These are phyloP conservation scores for Puccinia novopanici DNA, from an alignment of 1,284 basidiomycete genomes.

Conservation along the genomic window DNA sequence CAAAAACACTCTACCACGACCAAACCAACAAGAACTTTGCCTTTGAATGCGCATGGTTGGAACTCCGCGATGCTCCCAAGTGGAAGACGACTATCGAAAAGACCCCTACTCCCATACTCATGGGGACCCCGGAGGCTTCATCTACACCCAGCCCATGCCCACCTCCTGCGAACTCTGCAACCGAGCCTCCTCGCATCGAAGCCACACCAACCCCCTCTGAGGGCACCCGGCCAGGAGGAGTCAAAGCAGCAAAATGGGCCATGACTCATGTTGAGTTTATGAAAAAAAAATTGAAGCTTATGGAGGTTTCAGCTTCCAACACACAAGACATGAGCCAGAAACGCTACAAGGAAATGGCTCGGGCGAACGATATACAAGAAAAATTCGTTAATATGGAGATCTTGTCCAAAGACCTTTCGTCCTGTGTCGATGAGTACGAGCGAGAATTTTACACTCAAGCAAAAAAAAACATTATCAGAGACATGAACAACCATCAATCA, in stretches of 20 bases:
- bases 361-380: background rate
- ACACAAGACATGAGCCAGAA: background rate
- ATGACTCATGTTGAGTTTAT: background rate
- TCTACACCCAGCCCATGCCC: background rate
- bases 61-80: no score
- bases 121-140: background rate
- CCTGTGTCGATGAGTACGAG: background rate
- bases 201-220: background rate
- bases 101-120: background rate
- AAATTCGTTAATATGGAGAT: slow-evolving; percentile 4
- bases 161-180: background rate
- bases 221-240: background rate
- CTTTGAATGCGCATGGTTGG: background rate
- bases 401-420: background rate
- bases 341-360: background rate
- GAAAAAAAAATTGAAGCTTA: background rate
- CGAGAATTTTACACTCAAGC: background rate
- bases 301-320: background rate
- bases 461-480: background rate
- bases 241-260: slow-evolving; percentile 8
- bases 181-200: background rate
- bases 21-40: background rate
- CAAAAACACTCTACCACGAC: background rate
- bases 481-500: no score
- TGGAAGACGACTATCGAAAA: background rate